Evolutionary conservation across 306 rosid genomes (phyloP).

Genomic region (Argentina anserina): DNA sequence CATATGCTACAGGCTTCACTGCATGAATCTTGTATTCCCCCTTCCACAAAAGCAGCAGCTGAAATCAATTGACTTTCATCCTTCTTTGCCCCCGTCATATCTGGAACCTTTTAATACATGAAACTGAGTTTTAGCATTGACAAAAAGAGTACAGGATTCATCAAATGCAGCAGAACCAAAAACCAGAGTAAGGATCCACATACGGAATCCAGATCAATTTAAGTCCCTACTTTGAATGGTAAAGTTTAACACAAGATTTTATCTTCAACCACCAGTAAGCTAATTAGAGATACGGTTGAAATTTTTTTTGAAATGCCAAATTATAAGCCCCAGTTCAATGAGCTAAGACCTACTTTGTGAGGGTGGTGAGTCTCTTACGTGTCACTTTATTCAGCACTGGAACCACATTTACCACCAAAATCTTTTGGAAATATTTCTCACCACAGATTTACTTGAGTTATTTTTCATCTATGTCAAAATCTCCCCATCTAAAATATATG

Average conservation of each 20-base stretch:
- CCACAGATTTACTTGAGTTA: neutral
- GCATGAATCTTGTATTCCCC: slow-evolving; percentile 84
- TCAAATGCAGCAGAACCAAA: neutral
- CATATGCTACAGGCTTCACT: slow-evolving; percentile 96
- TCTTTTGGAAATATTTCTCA: neutral
- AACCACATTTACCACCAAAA: neutral
- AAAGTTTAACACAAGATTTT: neutral
- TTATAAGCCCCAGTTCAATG: slow-evolving; percentile 2
- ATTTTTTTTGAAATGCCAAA: neutral
- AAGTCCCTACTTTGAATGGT: neutral
- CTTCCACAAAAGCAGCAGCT: slow-evolving; percentile 91
- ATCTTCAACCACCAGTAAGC: neutral
- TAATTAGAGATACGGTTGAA: neutral
- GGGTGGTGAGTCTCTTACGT: neutral
- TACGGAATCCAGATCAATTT: neutral
- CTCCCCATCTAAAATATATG: neutral
- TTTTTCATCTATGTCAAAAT: neutral
- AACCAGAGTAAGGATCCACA: slow-evolving; percentile 4
- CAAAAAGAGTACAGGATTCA: neutral
- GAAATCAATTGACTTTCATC: slow-evolving; percentile 60
- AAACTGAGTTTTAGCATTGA: slow-evolving; percentile 26
- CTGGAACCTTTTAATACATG: slow-evolving; percentile 36
- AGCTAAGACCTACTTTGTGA: slow-evolving; percentile 9
- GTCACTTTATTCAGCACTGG: neutral
- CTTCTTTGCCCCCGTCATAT: slow-evolving; percentile 46